These are phyloP conservation scores for Solanum tarijense DNA, from an alignment of 257 asterid genomes.

Conservation along the genomic window DNA sequence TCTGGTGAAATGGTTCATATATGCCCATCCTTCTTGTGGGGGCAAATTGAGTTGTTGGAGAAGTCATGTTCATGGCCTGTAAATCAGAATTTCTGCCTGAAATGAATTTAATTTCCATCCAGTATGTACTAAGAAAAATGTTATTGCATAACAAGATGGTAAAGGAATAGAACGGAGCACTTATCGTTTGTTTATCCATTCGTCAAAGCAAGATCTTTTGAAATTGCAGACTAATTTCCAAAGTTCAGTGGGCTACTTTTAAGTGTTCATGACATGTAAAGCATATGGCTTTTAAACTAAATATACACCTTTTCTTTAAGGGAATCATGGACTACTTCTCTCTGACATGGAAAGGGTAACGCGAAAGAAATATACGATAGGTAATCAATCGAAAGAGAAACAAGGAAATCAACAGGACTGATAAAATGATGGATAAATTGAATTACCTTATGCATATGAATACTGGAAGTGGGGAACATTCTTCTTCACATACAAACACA, in stretches of 20 bases:
- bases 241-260: background rate
- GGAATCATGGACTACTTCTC: background rate
- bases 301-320: background rate
- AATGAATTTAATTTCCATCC: background rate
- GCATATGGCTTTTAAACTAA: background rate
- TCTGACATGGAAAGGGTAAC: background rate
- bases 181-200: background rate
- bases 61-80: constrained; percentile 44
- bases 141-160: background rate
- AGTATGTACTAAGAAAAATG: background rate
- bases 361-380: background rate
- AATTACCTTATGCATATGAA: background rate
- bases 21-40: constrained; percentile 58
- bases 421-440: background rate
- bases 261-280: background rate
- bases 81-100: background rate
- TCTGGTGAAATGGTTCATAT: constrained; percentile 59
- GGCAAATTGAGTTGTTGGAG: constrained; percentile 62
- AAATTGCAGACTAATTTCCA: background rate
- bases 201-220: background rate
- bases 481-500: background rate
- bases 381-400: background rate
- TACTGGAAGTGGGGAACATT: background rate
- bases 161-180: background rate
- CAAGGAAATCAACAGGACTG: background rate